Base-by-base conservation (phyloP, 495 filamentous ascomycete genomes). In the Penicillium herquei region DNA sequence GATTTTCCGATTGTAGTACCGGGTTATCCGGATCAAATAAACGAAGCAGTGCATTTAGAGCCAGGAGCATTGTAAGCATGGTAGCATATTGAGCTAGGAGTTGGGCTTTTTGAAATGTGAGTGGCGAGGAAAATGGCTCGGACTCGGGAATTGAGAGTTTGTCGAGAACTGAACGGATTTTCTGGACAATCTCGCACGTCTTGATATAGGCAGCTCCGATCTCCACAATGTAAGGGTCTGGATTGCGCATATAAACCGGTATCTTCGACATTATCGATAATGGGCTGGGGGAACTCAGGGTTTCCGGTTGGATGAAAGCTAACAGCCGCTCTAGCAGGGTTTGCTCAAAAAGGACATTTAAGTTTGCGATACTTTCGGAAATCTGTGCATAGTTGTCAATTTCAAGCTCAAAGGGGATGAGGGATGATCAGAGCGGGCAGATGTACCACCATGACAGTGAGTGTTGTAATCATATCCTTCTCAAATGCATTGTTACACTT, bases 361-460 rank as follows among this genome's bases (percentile, higher is more conserved):
- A 61, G 13, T 71, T 67, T 30, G 64, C 57, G 11, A 70, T 58
- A 12, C 64, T 65, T 55, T 75, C 68, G n/a, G 74, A 42, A 10
- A 74, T 65, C 72, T 75, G 30, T 26, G 21, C 21, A 26, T 26
- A 26, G 21, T 26, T 26, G 21, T 26, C 4, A 26, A 26, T 4
- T 26, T 26, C 1, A 26, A 4, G 21, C 4, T 26, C 21, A 4
- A 26, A 26, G 4, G 4, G 21, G 21, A 26, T 2, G 21, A 26
- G 4, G 21, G 21, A 26, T 2, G 21, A 4, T 26, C 21, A 26
- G 21, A 26, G 21, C 21, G 21, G 4, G 21, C 4, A 13, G 11
- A 40, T 62, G 10, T 74, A 75, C 72, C 50, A 75, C 65, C n/a
- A 70, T 69, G 12, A 69, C 59, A 18, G 64, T 59, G 10, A 74